Conservation (phyloP, 2,329 filamentous ascomycete species). For the Fusarium guadeloupense region DNA sequence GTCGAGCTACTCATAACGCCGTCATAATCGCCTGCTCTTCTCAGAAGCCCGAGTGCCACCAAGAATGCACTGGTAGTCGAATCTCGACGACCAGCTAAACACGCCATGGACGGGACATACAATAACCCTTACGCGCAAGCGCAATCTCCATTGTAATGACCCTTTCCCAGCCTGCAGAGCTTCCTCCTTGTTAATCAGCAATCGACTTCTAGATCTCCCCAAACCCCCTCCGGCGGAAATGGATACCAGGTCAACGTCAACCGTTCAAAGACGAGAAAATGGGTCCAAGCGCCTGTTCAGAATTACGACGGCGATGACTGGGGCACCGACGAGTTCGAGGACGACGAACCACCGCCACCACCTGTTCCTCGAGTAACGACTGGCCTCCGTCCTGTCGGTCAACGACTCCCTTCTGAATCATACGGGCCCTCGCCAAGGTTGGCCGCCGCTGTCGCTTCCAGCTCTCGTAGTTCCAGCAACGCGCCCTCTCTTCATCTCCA, state of each 20-base stretch:
- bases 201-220: conserved; percentile 40
- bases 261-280: conserved; percentile 90
- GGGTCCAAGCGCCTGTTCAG: conserved; percentile 87
- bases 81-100: conserved; percentile 12
- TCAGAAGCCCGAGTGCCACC: conserved; percentile 3
- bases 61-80: conserved; percentile 41
- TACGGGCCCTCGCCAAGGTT: conserved; percentile 38
- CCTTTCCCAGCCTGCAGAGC: neutral
- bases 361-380: conserved; percentile 43
- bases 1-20: conserved; percentile 11
- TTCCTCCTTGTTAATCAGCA: conserved; percentile 19
- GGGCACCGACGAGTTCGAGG: conserved; percentile 77
- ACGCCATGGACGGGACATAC: conserved; percentile 46
- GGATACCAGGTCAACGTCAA: conserved; percentile 85
- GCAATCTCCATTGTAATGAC: conserved; percentile 43
- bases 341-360: conserved; percentile 58
- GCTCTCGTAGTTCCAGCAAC: conserved; percentile 39
- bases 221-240: conserved; percentile 47
- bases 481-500: conserved; percentile 43
- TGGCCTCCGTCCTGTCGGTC: conserved; percentile 43
- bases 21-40: conserved; percentile 4
- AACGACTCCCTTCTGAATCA: conserved; percentile 45
- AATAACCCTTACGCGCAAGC: conserved; percentile 43
- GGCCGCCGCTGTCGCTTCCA: conserved; percentile 38
- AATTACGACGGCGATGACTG: conserved; percentile 95